Base-by-base conservation (phyloP, 306 rosid species). In the Quercus suber region DNA sequence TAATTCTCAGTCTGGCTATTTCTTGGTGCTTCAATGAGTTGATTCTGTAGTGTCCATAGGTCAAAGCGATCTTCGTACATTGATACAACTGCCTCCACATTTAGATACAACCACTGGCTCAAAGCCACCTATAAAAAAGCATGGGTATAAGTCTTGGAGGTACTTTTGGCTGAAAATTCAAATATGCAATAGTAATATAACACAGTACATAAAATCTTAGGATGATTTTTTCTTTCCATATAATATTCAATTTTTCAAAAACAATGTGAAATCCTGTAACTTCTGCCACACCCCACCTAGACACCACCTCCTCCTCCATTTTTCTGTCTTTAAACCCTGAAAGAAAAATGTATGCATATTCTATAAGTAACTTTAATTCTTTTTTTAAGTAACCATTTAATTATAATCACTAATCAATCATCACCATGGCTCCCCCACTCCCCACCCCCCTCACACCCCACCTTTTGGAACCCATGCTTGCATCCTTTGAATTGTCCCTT, bases 51-150 rank as follows among this genome's bases (percentile, higher is more conserved):
- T 1, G 84, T 89, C 84, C 87, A 88, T 49, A 95, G 73, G 82
- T 95, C 99, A 86, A 93, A 93, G 61, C 93, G 93, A 81, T 93
- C 99, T 82, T 95, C 99, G 15, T 91, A 95, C 98, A 95, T 95
- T 58, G 99, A 91, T 76, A 86, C 92, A 76, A 95, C 90, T 13
- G 93, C 91, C 73, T 90, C 96, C 89, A 91, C 55, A 86, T 95
- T 91, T 84, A 91, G 93, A 83, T 85, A 84, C 75, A 95, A 78
- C 99, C 99, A 95, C 84, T 88, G 97, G 82, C 87, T 89, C 88
- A 95, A 88, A 82, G 94, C 98, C 64, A 93, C 96, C 99, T 95
- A 82, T 74, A 21, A 69, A 80, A 68, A 11, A 79, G 41, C 31
- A 77, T 64, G 55, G 28, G 52, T 15, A 5, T 23, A 71, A 74